Evolutionary conservation across 345 rosid species (phyloP).

Genomic region (Physaria fendleri): DNA sequence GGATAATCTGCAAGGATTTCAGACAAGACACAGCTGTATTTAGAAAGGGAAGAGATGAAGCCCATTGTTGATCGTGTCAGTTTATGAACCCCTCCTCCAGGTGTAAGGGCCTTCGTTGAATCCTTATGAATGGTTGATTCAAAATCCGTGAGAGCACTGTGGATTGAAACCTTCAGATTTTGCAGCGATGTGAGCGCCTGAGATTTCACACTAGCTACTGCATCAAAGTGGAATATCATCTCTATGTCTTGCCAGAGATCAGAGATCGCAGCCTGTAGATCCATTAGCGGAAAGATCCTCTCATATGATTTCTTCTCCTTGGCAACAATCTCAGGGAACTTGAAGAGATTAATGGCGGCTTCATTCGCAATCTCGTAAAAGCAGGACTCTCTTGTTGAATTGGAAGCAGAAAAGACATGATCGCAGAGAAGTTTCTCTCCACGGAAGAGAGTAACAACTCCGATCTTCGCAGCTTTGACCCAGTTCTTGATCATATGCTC

Average conservation of each 20-base stretch:
- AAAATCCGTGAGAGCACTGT: constrained; percentile 39
- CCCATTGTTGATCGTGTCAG: constrained; percentile 59
- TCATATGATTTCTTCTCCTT: constrained; percentile 51
- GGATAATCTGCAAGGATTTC: constrained; percentile 57
- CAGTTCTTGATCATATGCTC: constrained; percentile 57
- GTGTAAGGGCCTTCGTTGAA: constrained; percentile 33
- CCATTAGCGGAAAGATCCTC: constrained; percentile 52
- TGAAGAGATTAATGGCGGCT: constrained; percentile 57
- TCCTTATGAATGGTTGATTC: constrained; percentile 52
- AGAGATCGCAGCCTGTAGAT: constrained; percentile 52
- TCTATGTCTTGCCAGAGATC: constrained; percentile 69
- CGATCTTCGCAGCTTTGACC: constrained; percentile 51
- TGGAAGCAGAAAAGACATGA: constrained; percentile 52
- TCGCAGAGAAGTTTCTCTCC: constrained; percentile 70
- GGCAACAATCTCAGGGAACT: constrained; percentile 58
- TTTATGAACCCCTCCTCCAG: constrained; percentile 75
- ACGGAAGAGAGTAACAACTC: constrained; percentile 49
- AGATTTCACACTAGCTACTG: constrained; percentile 39
- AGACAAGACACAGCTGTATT: constrained; percentile 44
- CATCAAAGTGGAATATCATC: constrained; percentile 52
- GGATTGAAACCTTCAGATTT: constrained; percentile 47
- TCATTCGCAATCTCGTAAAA: constrained; percentile 57
- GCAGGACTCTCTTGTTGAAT: constrained; percentile 52
- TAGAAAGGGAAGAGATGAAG: constrained; percentile 54
- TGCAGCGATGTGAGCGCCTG: constrained; percentile 51